phyloP scores from a whole-genome alignment of 805 yeast genomes.

The Torulaspora microellipsoides region DNA sequence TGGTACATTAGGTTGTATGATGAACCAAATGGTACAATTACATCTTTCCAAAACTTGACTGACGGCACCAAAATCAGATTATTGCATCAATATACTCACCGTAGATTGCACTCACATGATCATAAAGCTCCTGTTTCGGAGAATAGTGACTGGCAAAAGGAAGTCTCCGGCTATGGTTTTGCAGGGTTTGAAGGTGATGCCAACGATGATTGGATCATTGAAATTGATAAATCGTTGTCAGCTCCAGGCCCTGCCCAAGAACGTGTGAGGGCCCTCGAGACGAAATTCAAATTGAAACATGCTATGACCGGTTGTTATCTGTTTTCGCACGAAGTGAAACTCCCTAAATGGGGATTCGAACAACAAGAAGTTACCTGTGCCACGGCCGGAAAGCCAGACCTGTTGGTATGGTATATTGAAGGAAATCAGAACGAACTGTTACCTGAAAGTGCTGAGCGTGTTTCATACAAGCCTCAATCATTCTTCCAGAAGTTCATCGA shows the following conservation, averaged over 20 bases:
- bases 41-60: conserved; percentile 54
- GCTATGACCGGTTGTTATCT: conserved; percentile 75
- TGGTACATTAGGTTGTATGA: conserved; percentile 70
- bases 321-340: conserved; percentile 68
- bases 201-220: conserved; percentile 76
- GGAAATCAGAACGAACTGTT: conserved; percentile 52
- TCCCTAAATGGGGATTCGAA: conserved; percentile 80
- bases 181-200: conserved; percentile 78
- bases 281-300: conserved; percentile 69
- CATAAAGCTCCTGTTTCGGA: conserved; percentile 73
- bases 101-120: conserved; percentile 80
- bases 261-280: conserved; percentile 58
- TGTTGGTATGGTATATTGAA: conserved; percentile 72
- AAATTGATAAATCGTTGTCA: conserved; percentile 55
- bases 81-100: conserved; percentile 49
- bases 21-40: conserved; percentile 47
- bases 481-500: conserved; percentile 61
- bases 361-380: conserved; percentile 87
- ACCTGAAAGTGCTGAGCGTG: conserved; percentile 41
- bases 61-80: conserved; percentile 72
- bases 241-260: conserved; percentile 48
- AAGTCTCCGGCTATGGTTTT: conserved; percentile 70
- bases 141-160: conserved; percentile 73
- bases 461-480: conserved; percentile 49
- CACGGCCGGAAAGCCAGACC: conserved; percentile 54